These are phyloP conservation scores for Mucor indicus DNA, from an alignment of 371 early-diverging fungal species.

Conservation along the genomic window DNA sequence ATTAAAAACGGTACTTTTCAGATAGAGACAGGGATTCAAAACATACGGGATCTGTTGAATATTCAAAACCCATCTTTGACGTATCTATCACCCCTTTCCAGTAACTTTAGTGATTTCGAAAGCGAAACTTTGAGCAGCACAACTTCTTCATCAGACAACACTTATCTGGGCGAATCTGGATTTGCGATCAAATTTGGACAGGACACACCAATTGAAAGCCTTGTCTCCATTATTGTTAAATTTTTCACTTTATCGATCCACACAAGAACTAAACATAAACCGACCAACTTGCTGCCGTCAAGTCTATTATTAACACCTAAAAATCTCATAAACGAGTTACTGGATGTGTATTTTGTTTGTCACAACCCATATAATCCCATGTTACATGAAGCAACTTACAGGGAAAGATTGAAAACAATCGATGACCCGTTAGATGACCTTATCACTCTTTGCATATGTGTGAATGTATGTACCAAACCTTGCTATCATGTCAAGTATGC, in stretches of 20 bases:
- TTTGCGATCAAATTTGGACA: too few species aligned
- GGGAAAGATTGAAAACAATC: neutral
- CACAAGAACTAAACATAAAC: too few species aligned
- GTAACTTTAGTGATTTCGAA: too few species aligned
- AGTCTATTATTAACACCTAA: too few species aligned
- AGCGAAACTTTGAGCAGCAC: too few species aligned
- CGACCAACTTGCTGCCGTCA: too few species aligned
- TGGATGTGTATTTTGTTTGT: conserved; percentile 11
- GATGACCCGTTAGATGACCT: conserved; percentile 2
- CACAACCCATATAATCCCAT: conserved; percentile 2
- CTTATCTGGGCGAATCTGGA: too few species aligned
- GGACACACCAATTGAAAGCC: too few species aligned
- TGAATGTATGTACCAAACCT: conserved; percentile 6
- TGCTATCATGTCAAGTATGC: conserved; percentile 3
- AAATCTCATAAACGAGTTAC: neutral
- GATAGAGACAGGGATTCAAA: conserved; percentile 19
- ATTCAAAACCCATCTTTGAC: neutral
- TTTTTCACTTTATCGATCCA: too few species aligned
- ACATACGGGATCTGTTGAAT: conserved; percentile 7
- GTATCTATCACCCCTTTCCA: conserved; percentile 3
- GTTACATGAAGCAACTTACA: conserved; percentile 11
- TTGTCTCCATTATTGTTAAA: too few species aligned
- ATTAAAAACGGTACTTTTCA: conserved; percentile 11
- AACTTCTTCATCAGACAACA: too few species aligned
- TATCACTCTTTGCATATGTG: conserved; percentile 8